Conservation (phyloP, 495 filamentous ascomycete genomes). For the Trichoderma parareesei region DNA sequence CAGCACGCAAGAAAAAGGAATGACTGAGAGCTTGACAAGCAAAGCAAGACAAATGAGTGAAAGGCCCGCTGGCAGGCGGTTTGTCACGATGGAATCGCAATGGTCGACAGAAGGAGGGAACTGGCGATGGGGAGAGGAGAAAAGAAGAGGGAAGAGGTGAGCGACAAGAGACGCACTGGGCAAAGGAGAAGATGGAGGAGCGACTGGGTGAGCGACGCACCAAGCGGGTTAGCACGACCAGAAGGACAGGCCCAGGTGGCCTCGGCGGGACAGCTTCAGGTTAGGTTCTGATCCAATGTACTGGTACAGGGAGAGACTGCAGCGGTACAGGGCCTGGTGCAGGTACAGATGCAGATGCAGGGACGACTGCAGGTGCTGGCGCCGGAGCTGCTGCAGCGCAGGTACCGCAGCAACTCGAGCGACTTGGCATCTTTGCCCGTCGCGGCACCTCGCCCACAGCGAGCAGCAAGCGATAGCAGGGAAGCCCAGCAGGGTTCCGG, state of each 20-base stretch:
- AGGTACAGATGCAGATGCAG: too few relatives aligned
- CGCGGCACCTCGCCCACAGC: background rate
- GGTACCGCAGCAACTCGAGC: background rate
- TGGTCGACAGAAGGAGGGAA: conserved; percentile 28
- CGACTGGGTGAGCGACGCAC: background rate
- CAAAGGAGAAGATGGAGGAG: background rate
- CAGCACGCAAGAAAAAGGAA: conserved; percentile 21
- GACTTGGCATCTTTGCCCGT: background rate
- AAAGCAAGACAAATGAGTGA: conserved; percentile 31
- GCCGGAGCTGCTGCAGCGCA: background rate
- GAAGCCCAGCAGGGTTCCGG: conserved; percentile 1
- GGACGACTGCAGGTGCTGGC: background rate
- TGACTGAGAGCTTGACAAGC: conserved; percentile 25
- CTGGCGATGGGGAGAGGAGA: conserved; percentile 26
- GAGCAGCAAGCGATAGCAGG: conserved; percentile 5
- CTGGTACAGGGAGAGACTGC: background rate
- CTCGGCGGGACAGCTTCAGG: background rate
- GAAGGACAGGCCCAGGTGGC: background rate
- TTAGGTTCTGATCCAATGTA: background rate
- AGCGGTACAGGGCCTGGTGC: too few relatives aligned
- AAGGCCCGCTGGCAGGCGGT: conserved; percentile 40
- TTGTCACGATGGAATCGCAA: conserved; percentile 19
- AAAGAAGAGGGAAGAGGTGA: conserved; percentile 18
- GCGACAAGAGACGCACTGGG: background rate
- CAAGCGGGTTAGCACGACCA: background rate